Evolutionary conservation across 768 basidiomycete species (phyloP), one percentile per base, ranked within the genome.

Genomic region (Coprinellus micaceus): DNA sequence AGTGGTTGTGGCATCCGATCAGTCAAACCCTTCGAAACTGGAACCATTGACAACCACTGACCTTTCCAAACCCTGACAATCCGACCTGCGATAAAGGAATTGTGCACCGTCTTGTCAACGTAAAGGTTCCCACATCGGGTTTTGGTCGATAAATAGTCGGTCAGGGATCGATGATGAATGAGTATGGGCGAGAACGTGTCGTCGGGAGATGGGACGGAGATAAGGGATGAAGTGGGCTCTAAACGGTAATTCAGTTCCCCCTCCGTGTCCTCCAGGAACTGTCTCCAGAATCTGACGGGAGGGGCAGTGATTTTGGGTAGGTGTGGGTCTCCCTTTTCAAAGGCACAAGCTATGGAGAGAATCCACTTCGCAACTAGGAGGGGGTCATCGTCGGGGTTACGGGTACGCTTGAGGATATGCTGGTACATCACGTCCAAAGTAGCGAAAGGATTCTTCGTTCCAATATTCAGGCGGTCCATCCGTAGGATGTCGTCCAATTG

Each of bases 401-500:
- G 5, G 30, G 12, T 10, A 5, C 22, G 7, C 12, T 36, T 25
- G 9, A 56, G 21, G 22, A 56, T 56, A 30, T 47, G 28, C 6
- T 11, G 10, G 36, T 49, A 56, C 11, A 56, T 28, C 3, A 17
- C 47, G 26, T 56, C 54, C 12, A 56, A 46, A 3, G 3, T 3
- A 19, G 5, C 21, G 26, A 48, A 56, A 17, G 47, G 45, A 26
- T 47, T 48, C 13, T 19, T 15, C 6, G 6, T 17, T 10, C 22
- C 13, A 4, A 4, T n/a, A 2, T 37, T 21, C 45, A 13, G 11
- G 4, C 17, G 17, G 3, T 36, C 37, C 22, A 39, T 15, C 5
- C 22, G 17, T 9, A 53, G 19, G 13, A 53, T 33, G 21, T n/a
- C 10, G 4, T 63, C 49, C 10, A 63, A 43, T 9, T 55, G 57